Base-by-base conservation (phyloP, 805 yeast genomes). In the Ogataea corticis region DNA sequence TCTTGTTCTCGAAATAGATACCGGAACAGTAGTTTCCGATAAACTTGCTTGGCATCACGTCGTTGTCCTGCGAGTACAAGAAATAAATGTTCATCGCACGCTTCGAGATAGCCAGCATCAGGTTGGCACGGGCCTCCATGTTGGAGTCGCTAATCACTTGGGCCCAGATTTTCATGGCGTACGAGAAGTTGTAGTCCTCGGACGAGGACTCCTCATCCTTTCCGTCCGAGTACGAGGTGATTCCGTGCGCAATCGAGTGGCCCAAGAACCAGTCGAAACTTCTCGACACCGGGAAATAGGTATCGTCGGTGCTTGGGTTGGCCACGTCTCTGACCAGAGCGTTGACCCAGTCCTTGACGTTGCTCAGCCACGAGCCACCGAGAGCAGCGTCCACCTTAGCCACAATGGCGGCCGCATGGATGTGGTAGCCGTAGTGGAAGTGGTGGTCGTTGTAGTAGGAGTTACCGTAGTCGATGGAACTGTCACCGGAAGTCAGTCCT, bases 381-480 rank as follows among this genome's bases (percentile, higher is more conserved):
- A 68, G 50, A 45, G 67, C 71, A 33, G 43, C 55, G 55, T 83
- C 89, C 29, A 83, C 76, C 42, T 72, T 66, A 2, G 79, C 83
- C 10, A 80, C 63, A 23, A 85, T 68, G 0, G 89, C 87, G 42
- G 83, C 80, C 1, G 90, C 85, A 55, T 83, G 83, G 27, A 85
- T 73, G 59, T 82, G 87, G 57, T 85, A 84, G 12, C 87, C 87
- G 54, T 84, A 84, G 61, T 84, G 89, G 70, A 83, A 83, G 61
- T 84, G 89, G 62, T 84, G 91, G 57, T 84, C 89, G 57, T 83
- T 84, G 62, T 83, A 84, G 60, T 73, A 77, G 1, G 87, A 73
- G 57, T 83, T 83, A 37, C 89, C 90, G 57, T 79, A 83, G 67
- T 90, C 96, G 21, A 79, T 79, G 30, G 71, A 62, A 21, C 74